A percentile compares a stretch with the other conserved stretches of the same genome.
Conservation (phyloP, 1,139 yeast species). For the Suhomyces maxii region DNA sequence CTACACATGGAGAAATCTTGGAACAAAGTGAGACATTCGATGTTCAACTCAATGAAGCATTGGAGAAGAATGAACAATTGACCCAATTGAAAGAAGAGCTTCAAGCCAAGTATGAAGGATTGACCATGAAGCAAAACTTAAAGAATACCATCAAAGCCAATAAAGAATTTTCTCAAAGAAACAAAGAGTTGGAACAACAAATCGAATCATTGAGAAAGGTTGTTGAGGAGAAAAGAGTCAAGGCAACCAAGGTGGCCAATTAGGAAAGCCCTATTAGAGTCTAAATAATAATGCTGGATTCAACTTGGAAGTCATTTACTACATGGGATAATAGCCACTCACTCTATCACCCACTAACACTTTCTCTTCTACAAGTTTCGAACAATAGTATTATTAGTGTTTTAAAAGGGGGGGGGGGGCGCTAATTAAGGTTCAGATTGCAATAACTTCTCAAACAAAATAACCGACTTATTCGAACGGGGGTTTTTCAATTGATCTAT, state of each 20-base stretch:
- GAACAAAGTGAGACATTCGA: constrained; percentile 36
- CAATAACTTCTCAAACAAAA: too few relatives aligned
- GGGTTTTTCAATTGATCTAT: too few relatives aligned
- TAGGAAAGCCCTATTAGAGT: too few relatives aligned
- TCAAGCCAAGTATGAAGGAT: constrained; percentile 33
- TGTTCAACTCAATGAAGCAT: constrained; percentile 26
- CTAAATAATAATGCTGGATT: too few relatives aligned
- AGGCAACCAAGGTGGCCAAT: constrained; percentile 12
- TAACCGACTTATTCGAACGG: too few relatives aligned
- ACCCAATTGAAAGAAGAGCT: constrained; percentile 20
- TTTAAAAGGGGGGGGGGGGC: too few relatives aligned
- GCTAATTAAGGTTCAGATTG: too few relatives aligned
- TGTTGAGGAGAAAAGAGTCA: constrained; percentile 17
- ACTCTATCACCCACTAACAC: too few relatives aligned
- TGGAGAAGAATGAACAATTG: constrained; percentile 22
- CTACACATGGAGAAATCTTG: constrained; percentile 42
- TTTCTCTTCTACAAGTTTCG: too few relatives aligned
- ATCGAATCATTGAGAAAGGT: constrained; percentile 23
- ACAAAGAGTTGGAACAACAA: constrained; percentile 38
- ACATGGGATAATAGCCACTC: too few relatives aligned
- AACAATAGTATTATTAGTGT: too few relatives aligned
- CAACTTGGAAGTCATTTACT: too few relatives aligned
- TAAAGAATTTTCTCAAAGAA: constrained; percentile 40
- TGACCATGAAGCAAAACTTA: constrained; percentile 48
- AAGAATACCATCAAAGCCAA: constrained; percentile 48